Base-by-base conservation (phyloP, 768 basidiomycete genomes). In the Pleurotus djamor region DNA sequence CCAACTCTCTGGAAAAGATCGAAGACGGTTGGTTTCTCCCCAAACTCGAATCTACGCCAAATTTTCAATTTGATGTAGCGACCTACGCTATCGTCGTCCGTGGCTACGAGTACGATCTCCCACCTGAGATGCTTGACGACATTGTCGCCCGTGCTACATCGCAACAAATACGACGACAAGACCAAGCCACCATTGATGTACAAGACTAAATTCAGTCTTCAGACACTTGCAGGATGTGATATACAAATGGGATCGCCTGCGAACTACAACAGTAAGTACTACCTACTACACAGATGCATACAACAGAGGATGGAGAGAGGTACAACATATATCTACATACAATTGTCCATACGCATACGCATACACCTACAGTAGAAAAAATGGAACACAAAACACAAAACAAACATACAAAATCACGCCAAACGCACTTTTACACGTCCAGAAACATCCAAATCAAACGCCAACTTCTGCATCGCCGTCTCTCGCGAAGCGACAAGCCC, bases 1-100 rank as follows among this genome's bases (percentile, higher is more conserved):
- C 80, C 2, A 86, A 91, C 65, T 96, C 94, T n/a, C 79, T 99
- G 6, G 84, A 87, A 67, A 99, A 98, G 74, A 96, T 98, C 52
- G 96, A 99, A 80, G 84, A 89, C 66, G 94, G 96, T 96, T 63
- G 59, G 79, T 69, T 48, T 37, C 59, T 35, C 28, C 21, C 35
- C 32, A 36, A 21, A 28, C 50, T 43, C 48, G 49, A 41, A 14
- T 21, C 28, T 21, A 12, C 5, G 3, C n/a, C 43, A 14, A 32
- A 35, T 28, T 59, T 66, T 38, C 65, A 57, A 50, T 55, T 48
- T 10, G 44, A 55, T 4, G 47, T 61, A 92, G 91, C 87, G 48
- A 84, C 83, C 48, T 93, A 92, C 66, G 84, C 90, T 4, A 82
- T 92, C 52, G 79, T 81, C 41, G 80, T 93, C 52, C 82, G 91